phyloP scores from a whole-genome alignment of 2,329 filamentous ascomycete species.

The Phialophora expanda region DNA sequence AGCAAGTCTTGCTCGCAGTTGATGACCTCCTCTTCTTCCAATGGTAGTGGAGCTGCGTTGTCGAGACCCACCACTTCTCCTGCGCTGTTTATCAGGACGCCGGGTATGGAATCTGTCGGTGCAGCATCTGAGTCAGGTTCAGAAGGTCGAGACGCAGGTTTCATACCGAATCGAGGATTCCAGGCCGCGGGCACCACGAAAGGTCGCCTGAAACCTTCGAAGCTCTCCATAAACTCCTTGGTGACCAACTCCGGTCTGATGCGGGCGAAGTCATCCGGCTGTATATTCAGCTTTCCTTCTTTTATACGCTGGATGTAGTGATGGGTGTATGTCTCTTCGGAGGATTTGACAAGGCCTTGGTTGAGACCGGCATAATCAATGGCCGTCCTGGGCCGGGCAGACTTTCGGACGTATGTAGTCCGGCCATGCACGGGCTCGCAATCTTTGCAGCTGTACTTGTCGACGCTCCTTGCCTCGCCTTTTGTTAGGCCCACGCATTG shows the following conservation, averaged over 20 bases:
- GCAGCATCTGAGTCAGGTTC: not conserved
- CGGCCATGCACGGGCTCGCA: conserved; percentile 66
- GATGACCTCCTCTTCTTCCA: conserved; percentile 50
- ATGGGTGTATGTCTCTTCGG: conserved; percentile 67
- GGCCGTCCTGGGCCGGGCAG: conserved; percentile 66
- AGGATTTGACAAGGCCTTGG: conserved; percentile 68
- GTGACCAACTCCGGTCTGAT: conserved; percentile 68
- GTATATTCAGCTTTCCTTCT: conserved; percentile 65
- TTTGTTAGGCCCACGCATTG: conserved; percentile 70
- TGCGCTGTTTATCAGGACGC: conserved; percentile 19
- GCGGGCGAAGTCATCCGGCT: conserved; percentile 66
- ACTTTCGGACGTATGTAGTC: conserved; percentile 71
- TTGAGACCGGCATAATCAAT: conserved; percentile 73
- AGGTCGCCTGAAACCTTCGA: conserved; percentile 68
- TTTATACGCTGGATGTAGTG: conserved; percentile 72
- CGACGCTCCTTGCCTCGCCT: conserved; percentile 67
- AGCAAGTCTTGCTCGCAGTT: conserved; percentile 68
- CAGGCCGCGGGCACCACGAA: conserved; percentile 67
- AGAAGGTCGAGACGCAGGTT: not conserved
- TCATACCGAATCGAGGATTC: conserved; percentile 57
- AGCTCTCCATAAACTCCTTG: conserved; percentile 66
- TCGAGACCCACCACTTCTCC: conserved; percentile 13
- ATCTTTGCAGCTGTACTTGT: conserved; percentile 68
- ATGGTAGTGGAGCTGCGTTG: not conserved
- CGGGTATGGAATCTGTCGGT: conserved; percentile 3